Percentiles rank a stretch among this genome's conserved stretches.
These are phyloP conservation scores for Russula abietina DNA, from an alignment of 768 basidiomycete genomes.

Conservation along the genomic window DNA sequence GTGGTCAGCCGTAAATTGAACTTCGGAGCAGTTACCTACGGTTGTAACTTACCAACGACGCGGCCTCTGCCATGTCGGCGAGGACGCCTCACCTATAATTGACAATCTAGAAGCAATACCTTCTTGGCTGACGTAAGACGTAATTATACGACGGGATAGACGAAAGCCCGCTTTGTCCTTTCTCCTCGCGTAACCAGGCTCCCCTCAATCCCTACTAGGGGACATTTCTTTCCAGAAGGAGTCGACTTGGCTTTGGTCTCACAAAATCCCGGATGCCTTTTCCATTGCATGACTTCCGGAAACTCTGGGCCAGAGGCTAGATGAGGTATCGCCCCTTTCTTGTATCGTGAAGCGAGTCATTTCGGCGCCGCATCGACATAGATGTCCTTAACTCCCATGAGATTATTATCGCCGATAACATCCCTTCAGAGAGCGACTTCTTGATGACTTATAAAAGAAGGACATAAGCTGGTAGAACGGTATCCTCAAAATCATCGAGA, in stretches of 20 bases:
- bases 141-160: conserved; percentile 7
- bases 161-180: conserved; percentile 1
- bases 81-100: background rate
- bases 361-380: background rate
- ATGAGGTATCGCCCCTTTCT: background rate
- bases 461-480: background rate
- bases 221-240: background rate
- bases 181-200: conserved; percentile 8
- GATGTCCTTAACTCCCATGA: conserved; percentile 3
- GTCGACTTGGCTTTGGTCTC: background rate
- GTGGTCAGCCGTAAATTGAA: background rate
- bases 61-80: background rate
- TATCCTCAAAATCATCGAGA: background rate
- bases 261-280: background rate
- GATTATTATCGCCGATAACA: conserved; percentile 10
- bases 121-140: conserved; percentile 8
- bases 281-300: conserved; percentile 12
- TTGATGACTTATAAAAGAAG: conserved; percentile 8
- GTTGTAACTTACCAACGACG: background rate
- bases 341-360: conserved; percentile 5
- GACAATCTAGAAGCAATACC: conserved; percentile 9
- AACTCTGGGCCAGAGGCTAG: background rate
- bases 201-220: background rate
- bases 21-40: background rate
- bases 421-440: background rate